These are phyloP conservation scores for Ustilago lituana DNA, from an alignment of 1,284 basidiomycete genomes.

Conservation along the genomic window DNA sequence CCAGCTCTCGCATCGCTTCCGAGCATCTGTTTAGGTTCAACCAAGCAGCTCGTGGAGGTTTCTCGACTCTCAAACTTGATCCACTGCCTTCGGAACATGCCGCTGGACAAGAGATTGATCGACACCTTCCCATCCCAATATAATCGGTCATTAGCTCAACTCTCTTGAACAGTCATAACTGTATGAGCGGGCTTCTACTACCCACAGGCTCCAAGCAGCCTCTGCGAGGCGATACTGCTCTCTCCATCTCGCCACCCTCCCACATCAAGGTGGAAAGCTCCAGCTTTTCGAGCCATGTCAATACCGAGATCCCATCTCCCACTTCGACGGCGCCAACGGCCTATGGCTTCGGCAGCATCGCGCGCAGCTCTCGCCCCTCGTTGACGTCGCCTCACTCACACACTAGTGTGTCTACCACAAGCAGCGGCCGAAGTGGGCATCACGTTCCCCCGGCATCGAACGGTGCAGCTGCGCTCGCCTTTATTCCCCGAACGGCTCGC, in stretches of 20 bases:
- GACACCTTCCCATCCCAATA: conserved; percentile 16
- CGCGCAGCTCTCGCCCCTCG: not conserved
- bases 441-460: conserved; percentile 5
- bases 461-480: conserved; percentile 35
- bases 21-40: conserved; percentile 15
- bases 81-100: conserved; percentile 30
- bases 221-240: conserved; percentile 31
- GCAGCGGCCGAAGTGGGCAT: conserved; percentile 2
- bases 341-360: conserved; percentile 1
- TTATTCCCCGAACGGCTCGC: conserved; percentile 38
- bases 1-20: conserved; percentile 6
- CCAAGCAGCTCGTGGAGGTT: conserved; percentile 32
- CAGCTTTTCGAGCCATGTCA: conserved; percentile 16
- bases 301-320: conserved; percentile 12
- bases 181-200: conserved; percentile 48
- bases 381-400: conserved; percentile 7
- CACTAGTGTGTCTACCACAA: not conserved
- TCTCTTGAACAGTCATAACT: not conserved
- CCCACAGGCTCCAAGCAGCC: conserved; percentile 46
- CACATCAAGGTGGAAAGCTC: conserved; percentile 19
- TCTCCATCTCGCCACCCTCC: conserved; percentile 21
- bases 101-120: conserved; percentile 31
- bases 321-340: conserved; percentile 2
- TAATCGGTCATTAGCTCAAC: not conserved
- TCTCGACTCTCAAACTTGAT: conserved; percentile 14